These are phyloP conservation scores for Albifimbria verrucaria DNA, from an alignment of 2,329 filamentous ascomycete genomes.

Conservation along the genomic window DNA sequence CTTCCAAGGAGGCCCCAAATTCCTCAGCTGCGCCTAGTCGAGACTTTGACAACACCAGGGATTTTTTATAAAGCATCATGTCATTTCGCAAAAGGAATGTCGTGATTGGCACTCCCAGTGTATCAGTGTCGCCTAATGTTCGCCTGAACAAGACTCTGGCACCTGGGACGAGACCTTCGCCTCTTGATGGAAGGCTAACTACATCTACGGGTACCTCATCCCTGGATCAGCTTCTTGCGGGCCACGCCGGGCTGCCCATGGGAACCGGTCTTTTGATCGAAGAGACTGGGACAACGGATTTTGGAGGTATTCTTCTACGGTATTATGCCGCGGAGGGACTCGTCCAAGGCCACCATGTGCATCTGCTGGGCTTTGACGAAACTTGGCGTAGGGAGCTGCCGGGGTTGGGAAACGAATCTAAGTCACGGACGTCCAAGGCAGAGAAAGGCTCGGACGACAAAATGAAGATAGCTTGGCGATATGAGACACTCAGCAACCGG, in stretches of 20 bases:
- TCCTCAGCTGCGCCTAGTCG: too few species aligned
- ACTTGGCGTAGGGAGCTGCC: constrained; percentile 82
- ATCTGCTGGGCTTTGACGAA: constrained; percentile 77
- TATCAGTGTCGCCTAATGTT: constrained; percentile 8
- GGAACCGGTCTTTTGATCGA: constrained; percentile 79
- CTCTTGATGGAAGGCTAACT: constrained; percentile 79
- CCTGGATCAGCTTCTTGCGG: constrained; percentile 79
- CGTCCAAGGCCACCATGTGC: constrained; percentile 83
- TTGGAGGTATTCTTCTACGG: constrained; percentile 75
- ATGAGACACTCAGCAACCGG: constrained; percentile 73
- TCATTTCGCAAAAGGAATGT: constrained; percentile 57
- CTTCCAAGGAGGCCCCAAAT: too few species aligned
- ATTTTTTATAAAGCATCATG: too few species aligned
- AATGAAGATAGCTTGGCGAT: constrained; percentile 99
- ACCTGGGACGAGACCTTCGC: constrained; percentile 71
- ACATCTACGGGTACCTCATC: constrained; percentile 90
- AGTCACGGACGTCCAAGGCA: constrained; percentile 36
- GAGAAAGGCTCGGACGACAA: constrained; percentile 55
- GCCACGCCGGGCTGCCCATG: constrained; percentile 79
- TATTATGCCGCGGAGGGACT: constrained; percentile 94
- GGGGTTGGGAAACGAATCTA: constrained; percentile 52
- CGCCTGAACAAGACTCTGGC: constrained; percentile 34
- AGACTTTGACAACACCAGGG: too few species aligned
- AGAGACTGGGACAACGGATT: constrained; percentile 92
- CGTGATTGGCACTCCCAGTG: constrained; percentile 37